Evolutionary conservation across 805 yeast species (phyloP), one percentile per base, ranked within the genome.

Genomic region (Schwanniomyces occidentalis): DNA sequence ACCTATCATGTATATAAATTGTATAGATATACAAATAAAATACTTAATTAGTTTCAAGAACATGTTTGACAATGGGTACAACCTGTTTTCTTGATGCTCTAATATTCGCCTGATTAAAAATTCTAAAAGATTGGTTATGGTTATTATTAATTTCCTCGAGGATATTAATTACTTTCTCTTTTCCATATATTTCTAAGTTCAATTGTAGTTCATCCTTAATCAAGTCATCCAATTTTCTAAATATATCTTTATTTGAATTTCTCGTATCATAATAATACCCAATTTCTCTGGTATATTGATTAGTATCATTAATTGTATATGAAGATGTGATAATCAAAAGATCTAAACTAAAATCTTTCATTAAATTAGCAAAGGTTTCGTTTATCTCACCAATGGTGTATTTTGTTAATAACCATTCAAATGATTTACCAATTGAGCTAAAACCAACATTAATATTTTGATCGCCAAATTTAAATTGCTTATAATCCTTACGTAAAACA

Each of bases 31-130:
- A 13, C 40, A n/a, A n/a, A n/a, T n/a, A n/a, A n/a, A n/a, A n/a
- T n/a, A n/a, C 23, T 21, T 29, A 37, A 14, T 4, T 12, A 17
- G 16, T 43, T 31, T 62, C 67, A 17, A 67, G 38, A 18, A 54
- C 48, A 1, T 46, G 48, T 52, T 69, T 65, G 13, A 69, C 59
- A 8, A 56, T 57, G 3, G 97, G 97, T 4, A 86, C 95, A 8
- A 89, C 86, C 54, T 85, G 95, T 54, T 90, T 90, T 49, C 97
- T 73, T 22, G 93, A 84, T 1, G 91, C 90, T 6, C 61, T 55
- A 9, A 72, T 49, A 40, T 83, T 78, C 4, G 34, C 42, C 42
- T 69, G 71, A 52, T 83, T 84, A 43, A 42, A 63, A 6, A 66
- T 44, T 30, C 42, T 51, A 30, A 66, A 51, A 8, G 36, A 5